These are phyloP conservation scores for Leccinum arenicola DNA, from an alignment of 768 basidiomycete species.

Conservation along the genomic window DNA sequence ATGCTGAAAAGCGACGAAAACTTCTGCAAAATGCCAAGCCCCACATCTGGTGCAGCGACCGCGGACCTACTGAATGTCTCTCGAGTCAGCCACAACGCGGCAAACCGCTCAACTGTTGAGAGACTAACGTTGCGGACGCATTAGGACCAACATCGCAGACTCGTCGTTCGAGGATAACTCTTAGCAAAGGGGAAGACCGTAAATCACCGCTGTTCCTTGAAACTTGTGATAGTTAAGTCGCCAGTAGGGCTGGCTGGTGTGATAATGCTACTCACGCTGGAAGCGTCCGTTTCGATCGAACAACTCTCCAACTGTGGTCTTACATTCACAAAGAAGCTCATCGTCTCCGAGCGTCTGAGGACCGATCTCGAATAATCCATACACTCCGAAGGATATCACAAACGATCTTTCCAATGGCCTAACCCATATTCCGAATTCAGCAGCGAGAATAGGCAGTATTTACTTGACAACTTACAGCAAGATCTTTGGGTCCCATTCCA, in stretches of 20 bases:
- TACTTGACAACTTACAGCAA: neutral
- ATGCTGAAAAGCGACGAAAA: neutral
- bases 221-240: neutral
- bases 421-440: neutral
- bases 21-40: neutral
- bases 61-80: slow-evolving; percentile 1
- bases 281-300: neutral
- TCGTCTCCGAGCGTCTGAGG: neutral
- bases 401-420: neutral
- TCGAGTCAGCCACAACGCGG: neutral
- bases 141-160: neutral
- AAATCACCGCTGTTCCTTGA: neutral
- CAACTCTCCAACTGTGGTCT: slow-evolving; percentile 1
- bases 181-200: neutral
- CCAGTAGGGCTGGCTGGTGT: neutral
- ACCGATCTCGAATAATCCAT: neutral
- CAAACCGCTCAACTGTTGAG: slow-evolving; percentile 7
- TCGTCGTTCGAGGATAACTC: neutral
- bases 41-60: neutral
- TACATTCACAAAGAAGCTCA: neutral
- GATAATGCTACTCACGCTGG: neutral
- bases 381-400: neutral
- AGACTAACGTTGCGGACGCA: neutral
- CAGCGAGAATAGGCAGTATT: neutral
- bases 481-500: neutral